phyloP scores from a whole-genome alignment of 2,329 filamentous ascomycete genomes.

The Talaromyces albobiverticillius region DNA sequence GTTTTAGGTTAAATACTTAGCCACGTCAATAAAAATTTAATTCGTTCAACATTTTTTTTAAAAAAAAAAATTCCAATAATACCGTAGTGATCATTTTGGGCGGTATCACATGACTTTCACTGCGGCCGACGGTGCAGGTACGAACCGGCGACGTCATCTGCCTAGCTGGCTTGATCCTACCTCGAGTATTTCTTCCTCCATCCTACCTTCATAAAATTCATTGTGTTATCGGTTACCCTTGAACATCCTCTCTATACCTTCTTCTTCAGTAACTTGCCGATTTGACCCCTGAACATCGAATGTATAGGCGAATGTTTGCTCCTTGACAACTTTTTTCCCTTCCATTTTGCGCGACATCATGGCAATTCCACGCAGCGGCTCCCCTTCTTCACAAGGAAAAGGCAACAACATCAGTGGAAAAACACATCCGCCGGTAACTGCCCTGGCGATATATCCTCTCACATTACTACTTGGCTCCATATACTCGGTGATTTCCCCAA shows the following conservation, averaged over 20 bases:
- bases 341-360: not conserved
- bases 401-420: slow-evolving; percentile 1
- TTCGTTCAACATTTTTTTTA: no score
- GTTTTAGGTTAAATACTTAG: not conserved
- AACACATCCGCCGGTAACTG: slow-evolving; percentile 54
- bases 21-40: not conserved
- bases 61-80: no score
- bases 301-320: slow-evolving; percentile 1
- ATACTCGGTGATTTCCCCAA: slow-evolving; percentile 74
- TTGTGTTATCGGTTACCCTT: no score
- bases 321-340: not conserved
- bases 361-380: slow-evolving; percentile 5
- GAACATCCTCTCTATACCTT: no score
- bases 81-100: no score
- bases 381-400: slow-evolving; percentile 5
- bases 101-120: slow-evolving; percentile 6
- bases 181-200: not conserved
- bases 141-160: slow-evolving; percentile 10
- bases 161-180: not conserved
- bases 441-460: slow-evolving; percentile 70
- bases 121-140: not conserved
- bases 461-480: slow-evolving; percentile 78
- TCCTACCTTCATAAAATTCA: no score
- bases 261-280: no score
- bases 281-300: no score